phyloP scores from a whole-genome alignment of 2,329 filamentous ascomycete genomes.

The Cadophora gregata region DNA sequence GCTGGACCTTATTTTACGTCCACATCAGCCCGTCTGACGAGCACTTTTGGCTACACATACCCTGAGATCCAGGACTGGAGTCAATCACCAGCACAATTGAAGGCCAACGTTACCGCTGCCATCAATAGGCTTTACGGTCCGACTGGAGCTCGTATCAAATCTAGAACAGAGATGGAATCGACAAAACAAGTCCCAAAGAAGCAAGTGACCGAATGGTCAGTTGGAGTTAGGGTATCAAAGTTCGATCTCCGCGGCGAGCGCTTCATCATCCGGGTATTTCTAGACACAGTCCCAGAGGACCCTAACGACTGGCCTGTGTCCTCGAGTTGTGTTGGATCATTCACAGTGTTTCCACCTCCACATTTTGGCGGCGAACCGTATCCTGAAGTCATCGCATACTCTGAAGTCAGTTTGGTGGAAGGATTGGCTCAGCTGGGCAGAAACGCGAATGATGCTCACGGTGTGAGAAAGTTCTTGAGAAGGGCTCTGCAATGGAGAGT shows the following conservation, averaged over 20 bases:
- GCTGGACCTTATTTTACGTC: slow-evolving; percentile 34
- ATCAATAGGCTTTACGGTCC: slow-evolving; percentile 59
- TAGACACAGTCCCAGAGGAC: slow-evolving; percentile 35
- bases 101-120: slow-evolving; percentile 65
- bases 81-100: slow-evolving; percentile 57
- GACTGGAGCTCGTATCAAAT: slow-evolving; percentile 14
- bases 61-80: slow-evolving; percentile 51
- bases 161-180: slow-evolving; percentile 3
- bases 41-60: slow-evolving; percentile 40
- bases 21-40: slow-evolving; percentile 26
- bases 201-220: slow-evolving; percentile 35
- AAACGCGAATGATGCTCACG: slow-evolving; percentile 25
- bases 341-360: slow-evolving; percentile 37
- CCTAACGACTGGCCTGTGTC: slow-evolving; percentile 32
- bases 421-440: slow-evolving; percentile 23
- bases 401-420: slow-evolving; percentile 35
- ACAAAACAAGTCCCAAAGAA: neutral
- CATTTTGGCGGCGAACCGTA: slow-evolving; percentile 12
- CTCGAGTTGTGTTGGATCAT: slow-evolving; percentile 29
- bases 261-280: slow-evolving; percentile 38
- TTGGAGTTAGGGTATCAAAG: slow-evolving; percentile 35
- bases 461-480: slow-evolving; percentile 32
- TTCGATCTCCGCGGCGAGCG: slow-evolving; percentile 36
- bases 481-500: slow-evolving; percentile 38
- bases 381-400: slow-evolving; percentile 30